Evolutionary conservation across 2,329 filamentous ascomycete genomes (phyloP).

Genomic region (Rhytidhysteron rufulum): DNA sequence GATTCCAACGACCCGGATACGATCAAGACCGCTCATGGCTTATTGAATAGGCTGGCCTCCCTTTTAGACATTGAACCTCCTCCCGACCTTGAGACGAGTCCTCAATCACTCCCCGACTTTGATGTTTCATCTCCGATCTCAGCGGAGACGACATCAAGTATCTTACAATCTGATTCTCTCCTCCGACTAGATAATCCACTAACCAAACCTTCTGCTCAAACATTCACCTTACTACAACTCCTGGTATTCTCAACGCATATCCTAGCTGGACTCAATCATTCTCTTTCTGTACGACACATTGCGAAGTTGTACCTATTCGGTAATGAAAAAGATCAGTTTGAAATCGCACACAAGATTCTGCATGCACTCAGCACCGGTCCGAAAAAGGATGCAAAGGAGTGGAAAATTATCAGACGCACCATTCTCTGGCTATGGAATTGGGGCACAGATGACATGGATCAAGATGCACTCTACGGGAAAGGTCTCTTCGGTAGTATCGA

Average conservation of each 20-base stretch:
- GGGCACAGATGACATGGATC: constrained; percentile 51
- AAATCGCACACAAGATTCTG: constrained; percentile 57
- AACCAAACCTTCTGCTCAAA: constrained; percentile 56
- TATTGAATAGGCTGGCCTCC: constrained; percentile 56
- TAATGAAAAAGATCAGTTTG: constrained; percentile 61
- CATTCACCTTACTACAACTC: constrained; percentile 59
- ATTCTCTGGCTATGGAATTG: constrained; percentile 72
- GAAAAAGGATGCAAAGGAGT: constrained; percentile 56
- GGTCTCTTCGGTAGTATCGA: constrained; percentile 58
- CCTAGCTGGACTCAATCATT: constrained; percentile 38
- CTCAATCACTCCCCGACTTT: constrained; percentile 42
- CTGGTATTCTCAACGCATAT: constrained; percentile 52
- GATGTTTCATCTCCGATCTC: constrained; percentile 33
- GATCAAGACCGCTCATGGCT: constrained; percentile 57
- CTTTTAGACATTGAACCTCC: constrained; percentile 60
- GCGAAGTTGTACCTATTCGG: constrained; percentile 62
- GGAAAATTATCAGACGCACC: constrained; percentile 54
- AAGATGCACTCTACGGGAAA: constrained; percentile 33
- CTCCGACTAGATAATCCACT: constrained; percentile 59
- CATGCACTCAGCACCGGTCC: constrained; percentile 49
- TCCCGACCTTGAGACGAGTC: constrained; percentile 42
- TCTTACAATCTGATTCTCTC: constrained; percentile 45
- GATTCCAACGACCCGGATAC: constrained; percentile 57
- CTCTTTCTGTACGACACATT: constrained; percentile 39
- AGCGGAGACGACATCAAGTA: constrained; percentile 23